Percentiles rank a stretch among this genome's conserved stretches.
phyloP scores from a whole-genome alignment of 805 yeast species.

The Ogataea zsoltii region DNA sequence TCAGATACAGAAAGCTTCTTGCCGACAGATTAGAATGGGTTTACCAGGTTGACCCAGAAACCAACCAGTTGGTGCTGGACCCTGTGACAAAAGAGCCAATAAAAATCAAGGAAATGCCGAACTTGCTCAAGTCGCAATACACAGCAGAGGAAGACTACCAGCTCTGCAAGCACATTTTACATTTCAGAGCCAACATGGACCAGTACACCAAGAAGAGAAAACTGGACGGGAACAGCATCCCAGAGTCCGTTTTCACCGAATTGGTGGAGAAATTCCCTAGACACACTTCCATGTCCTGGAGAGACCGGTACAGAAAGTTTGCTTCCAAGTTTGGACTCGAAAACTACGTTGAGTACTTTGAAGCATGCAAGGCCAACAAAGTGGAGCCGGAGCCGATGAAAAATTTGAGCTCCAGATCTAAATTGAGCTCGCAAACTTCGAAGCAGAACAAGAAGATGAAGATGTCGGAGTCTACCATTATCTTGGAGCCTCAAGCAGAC shows the following conservation, averaged over 20 bases:
- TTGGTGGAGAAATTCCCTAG: conserved; percentile 43
- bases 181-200: conserved; percentile 24
- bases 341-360: conserved; percentile 55
- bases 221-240: conserved; percentile 28
- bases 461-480: neutral
- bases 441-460: conserved; percentile 24
- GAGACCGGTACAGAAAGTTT: conserved; percentile 77
- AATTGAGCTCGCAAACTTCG: conserved; percentile 21
- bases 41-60: conserved; percentile 45
- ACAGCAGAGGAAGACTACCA: conserved; percentile 70
- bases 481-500: conserved; percentile 7
- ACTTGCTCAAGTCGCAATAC: conserved; percentile 58
- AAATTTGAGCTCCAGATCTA: conserved; percentile 51
- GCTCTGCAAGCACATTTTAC: conserved; percentile 42
- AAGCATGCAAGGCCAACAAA: conserved; percentile 38
- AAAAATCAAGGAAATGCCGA: conserved; percentile 44
- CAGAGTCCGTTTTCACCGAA: conserved; percentile 41
- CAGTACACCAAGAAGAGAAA: conserved; percentile 24
- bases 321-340: conserved; percentile 62
- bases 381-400: conserved; percentile 57
- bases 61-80: conserved; percentile 45
- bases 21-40: conserved; percentile 45
- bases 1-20: conserved; percentile 51
- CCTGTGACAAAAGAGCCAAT: conserved; percentile 41
- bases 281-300: conserved; percentile 75